Conservation (phyloP, 2,329 filamentous ascomycete genomes). For the Raffaelea arxii region DNA sequence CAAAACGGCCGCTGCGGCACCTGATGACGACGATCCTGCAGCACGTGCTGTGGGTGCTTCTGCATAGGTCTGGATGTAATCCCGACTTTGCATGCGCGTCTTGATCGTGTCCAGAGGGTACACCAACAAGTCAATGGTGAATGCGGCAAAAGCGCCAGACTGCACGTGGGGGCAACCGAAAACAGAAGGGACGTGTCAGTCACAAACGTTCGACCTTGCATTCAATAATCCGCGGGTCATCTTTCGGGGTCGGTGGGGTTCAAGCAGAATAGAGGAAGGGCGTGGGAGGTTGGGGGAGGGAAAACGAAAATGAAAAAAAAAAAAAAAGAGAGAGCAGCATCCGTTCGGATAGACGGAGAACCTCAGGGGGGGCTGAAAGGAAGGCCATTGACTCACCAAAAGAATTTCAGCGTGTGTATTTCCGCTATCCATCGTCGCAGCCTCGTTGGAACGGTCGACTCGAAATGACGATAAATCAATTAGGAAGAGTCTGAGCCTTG, state of each 20-base stretch:
- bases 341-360: too few relatives aligned
- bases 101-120: conserved; percentile 88
- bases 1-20: neutral
- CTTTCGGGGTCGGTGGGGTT: neutral
- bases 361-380: too few relatives aligned
- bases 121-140: conserved; percentile 75
- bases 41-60: neutral
- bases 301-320: too few relatives aligned
- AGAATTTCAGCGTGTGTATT: conserved; percentile 4
- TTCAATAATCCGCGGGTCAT: neutral
- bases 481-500: neutral
- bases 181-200: neutral
- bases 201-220: too few relatives aligned
- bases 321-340: too few relatives aligned
- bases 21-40: neutral
- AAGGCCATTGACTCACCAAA: neutral
- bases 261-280: too few relatives aligned
- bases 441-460: neutral
- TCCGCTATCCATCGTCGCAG: neutral
- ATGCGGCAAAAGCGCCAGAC: conserved; percentile 78
- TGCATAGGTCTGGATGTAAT: conserved; percentile 54
- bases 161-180: conserved; percentile 22
- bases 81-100: conserved; percentile 70
- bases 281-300: too few relatives aligned
- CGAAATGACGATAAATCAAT: neutral